Percentiles rank a stretch among this genome's conserved stretches.
phyloP scores from a whole-genome alignment of 164 flowering plant species.

The Magnolia officinalis region DNA sequence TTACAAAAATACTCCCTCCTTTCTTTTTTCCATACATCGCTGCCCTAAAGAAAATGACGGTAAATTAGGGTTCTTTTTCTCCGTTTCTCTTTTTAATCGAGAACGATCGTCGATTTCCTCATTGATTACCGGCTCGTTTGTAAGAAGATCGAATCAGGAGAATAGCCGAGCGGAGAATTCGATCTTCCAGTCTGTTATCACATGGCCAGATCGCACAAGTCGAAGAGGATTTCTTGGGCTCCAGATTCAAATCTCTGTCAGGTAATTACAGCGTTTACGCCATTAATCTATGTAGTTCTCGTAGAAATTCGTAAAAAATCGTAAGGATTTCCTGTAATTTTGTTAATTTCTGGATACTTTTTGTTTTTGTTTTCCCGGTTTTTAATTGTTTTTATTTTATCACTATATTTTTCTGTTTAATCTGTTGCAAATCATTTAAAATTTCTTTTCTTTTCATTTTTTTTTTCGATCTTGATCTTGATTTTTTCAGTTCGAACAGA shows the following conservation, averaged over 20 bases:
- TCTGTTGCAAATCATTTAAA: no score
- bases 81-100: neutral
- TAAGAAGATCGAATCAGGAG: slow-evolving; percentile 3
- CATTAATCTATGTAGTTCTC: no score
- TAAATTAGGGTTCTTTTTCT: neutral
- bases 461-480: no score
- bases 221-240: slow-evolving; percentile 83
- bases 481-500: no score
- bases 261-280: slow-evolving; percentile 41
- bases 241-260: slow-evolving; percentile 79
- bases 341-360: no score
- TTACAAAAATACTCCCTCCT: neutral
- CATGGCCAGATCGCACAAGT: slow-evolving; percentile 69
- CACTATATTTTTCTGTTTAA: no score
- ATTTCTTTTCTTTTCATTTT: no score
- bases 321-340: no score
- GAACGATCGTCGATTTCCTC: slow-evolving; percentile 9
- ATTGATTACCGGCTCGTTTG: neutral
- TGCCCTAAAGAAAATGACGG: neutral
- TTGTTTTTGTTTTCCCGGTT: no score
- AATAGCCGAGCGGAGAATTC: slow-evolving; percentile 1
- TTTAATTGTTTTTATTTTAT: no score
- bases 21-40: neutral
- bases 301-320: no score
- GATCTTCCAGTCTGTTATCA: slow-evolving; percentile 23